Base-by-base conservation (phyloP, 768 basidiomycete species). In the Lyophyllum shimeji region DNA sequence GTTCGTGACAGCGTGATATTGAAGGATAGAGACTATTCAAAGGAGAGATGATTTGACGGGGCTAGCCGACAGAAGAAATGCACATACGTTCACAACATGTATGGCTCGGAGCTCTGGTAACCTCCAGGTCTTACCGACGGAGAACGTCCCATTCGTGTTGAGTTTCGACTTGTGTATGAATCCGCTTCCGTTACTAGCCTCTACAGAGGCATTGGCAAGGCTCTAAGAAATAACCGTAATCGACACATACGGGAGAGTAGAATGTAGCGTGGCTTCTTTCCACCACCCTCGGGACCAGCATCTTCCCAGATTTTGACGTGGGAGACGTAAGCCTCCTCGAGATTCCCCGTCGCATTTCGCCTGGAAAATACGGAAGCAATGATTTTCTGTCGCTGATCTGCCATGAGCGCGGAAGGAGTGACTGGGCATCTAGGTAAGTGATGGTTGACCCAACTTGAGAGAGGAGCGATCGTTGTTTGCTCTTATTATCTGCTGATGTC, bases 271-370 rank as follows among this genome's bases (percentile, higher is more conserved):
- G 93, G 87, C 71, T 98, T 98, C 67, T 75, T 80, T 20, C 83
- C 86, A 12, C 83, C 85, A 9, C 82, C 83, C 55, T 89, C 90
- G 40, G 75, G 65, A 7, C 81, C 80, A 44, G 83, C 80, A 63
- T 96, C 93, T 74, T 98, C 96, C 86, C 87, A 93, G 25, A 98
- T 93, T 78, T 95, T 97, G 69, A 96, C 63, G 72, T 95, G 95
- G 37, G 86, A 80, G 55, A 95, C 84, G 68, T 97, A 95, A 18
- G 80, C 80, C 70, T 97, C 94, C 56, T 86, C 87, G 0, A 85
- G 73, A 45, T 74, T 74, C 40, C 86, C 87, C 56, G 76, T 74
- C 13, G 83, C 82, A 65, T 83, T 87, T 55, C 86, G 79, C 64
- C 82, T 84, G 24, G 84, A 83, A 74, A 97, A 96, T 8, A 95